phyloP scores from a whole-genome alignment of 2,329 filamentous ascomycete species.

The Botrytis sinoallii region DNA sequence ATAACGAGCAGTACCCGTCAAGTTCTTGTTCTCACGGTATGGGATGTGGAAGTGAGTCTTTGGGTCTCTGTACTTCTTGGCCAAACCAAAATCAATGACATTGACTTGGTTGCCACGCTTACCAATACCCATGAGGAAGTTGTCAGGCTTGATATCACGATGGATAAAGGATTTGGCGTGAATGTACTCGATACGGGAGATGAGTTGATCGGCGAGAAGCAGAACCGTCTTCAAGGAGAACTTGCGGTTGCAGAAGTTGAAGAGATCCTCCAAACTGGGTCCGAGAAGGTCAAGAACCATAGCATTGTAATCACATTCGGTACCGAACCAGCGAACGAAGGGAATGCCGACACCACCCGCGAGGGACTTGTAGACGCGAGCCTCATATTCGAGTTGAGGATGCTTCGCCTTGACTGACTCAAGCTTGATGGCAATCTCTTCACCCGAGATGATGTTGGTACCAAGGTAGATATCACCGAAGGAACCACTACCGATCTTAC shows the following conservation, averaged over 20 bases:
- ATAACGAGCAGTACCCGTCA: constrained; percentile 97
- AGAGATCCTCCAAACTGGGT: constrained; percentile 92
- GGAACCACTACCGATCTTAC: constrained; percentile 96
- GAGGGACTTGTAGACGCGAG: constrained; percentile 84
- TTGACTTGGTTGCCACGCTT: constrained; percentile 99
- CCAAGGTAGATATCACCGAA: constrained; percentile 99
- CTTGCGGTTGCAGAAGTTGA: constrained; percentile 99
- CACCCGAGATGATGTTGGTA: constrained; percentile 98
- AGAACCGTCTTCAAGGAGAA: constrained; percentile 99
- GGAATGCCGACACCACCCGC: constrained; percentile 97
- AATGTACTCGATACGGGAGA: constrained; percentile 99
- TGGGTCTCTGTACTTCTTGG: constrained; percentile 99
- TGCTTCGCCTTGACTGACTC: constrained; percentile 99
- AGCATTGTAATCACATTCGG: constrained; percentile 99
- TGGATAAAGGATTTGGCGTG: constrained; percentile 99
- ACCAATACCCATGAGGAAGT: constrained; percentile 98
- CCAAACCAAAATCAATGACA: constrained; percentile 97
- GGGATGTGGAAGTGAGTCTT: constrained; percentile 99
- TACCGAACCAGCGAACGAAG: constrained; percentile 99
- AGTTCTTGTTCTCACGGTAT: constrained; percentile 99
- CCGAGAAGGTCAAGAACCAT: constrained; percentile 98
- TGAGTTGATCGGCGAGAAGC: constrained; percentile 93
- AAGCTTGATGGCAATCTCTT: constrained; percentile 99
- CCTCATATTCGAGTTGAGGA: constrained; percentile 97
- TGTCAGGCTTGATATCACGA: constrained; percentile 99